phyloP scores from a whole-genome alignment of 352 stramenopile genomes.

The Peronosclerospora sorghi region DNA sequence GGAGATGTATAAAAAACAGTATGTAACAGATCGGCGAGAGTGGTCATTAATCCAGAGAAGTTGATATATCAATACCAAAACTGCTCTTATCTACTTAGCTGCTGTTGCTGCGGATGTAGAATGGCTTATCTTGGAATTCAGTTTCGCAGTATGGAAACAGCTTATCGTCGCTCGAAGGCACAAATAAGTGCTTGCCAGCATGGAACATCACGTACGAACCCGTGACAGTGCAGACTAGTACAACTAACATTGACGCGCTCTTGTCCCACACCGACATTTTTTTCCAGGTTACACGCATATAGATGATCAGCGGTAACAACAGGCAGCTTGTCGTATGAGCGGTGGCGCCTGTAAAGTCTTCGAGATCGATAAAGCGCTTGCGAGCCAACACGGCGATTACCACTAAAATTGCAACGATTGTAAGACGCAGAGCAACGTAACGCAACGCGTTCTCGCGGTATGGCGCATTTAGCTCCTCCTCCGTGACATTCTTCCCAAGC shows the following conservation, averaged over 20 bases:
- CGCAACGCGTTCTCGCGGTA: conserved; percentile 35
- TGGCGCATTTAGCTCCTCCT: conserved; percentile 12
- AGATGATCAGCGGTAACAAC: conserved; percentile 39
- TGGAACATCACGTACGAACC: conserved; percentile 45
- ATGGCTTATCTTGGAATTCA: conserved; percentile 33
- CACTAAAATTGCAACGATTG: conserved; percentile 32
- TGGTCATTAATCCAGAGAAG: no score
- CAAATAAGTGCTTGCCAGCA: conserved; percentile 45
- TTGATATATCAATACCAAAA: not conserved
- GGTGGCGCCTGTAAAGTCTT: conserved; percentile 44
- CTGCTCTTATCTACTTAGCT: conserved; percentile 12
- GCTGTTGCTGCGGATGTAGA: conserved; percentile 28
- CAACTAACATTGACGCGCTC: conserved; percentile 22
- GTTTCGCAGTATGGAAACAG: conserved; percentile 50
- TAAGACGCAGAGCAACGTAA: conserved; percentile 33
- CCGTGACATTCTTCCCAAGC: conserved; percentile 25
- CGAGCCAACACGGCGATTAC: conserved; percentile 26
- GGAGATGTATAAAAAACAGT: no score
- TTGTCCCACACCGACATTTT: conserved; percentile 36
- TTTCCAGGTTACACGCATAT: conserved; percentile 35
- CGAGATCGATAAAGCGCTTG: conserved; percentile 43
- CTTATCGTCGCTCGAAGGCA: conserved; percentile 20
- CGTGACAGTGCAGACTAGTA: conserved; percentile 29
- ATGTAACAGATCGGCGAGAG: no score
- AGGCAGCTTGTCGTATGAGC: conserved; percentile 43